These are phyloP conservation scores for Cladochytrium replicatum DNA, from an alignment of 192 early-diverging fungal genomes.

Conservation along the genomic window DNA sequence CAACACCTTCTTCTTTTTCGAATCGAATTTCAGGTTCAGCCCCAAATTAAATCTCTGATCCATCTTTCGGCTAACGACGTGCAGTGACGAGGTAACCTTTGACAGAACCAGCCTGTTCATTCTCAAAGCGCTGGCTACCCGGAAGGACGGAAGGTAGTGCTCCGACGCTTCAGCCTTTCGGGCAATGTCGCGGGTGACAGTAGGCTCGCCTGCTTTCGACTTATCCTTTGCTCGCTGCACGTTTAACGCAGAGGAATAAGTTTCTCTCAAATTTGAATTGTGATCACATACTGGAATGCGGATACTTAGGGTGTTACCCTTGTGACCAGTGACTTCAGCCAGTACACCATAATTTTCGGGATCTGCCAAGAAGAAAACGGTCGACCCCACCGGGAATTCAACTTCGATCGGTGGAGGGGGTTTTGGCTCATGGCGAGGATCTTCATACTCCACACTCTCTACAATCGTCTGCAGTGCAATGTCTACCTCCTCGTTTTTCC, in stretches of 20 bases:
- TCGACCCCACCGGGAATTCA: slow-evolving; percentile 59
- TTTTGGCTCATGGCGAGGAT: too few relatives aligned
- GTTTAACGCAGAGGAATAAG: background rate
- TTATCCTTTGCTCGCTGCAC: background rate
- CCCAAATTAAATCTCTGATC: slow-evolving; percentile 64
- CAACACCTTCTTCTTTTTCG: slow-evolving; percentile 71
- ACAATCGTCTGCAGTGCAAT: slow-evolving; percentile 57
- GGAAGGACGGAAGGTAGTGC: slow-evolving; percentile 50
- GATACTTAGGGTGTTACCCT: slow-evolving; percentile 8
- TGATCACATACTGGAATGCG: background rate
- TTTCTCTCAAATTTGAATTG: too few relatives aligned
- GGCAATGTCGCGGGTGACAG: slow-evolving; percentile 29
- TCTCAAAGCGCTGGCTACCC: slow-evolving; percentile 55
- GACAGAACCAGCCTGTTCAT: slow-evolving; percentile 62
- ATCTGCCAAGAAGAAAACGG: slow-evolving; percentile 74
- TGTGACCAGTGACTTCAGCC: slow-evolving; percentile 56
- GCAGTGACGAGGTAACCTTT: slow-evolving; percentile 74
- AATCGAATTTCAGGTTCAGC: slow-evolving; percentile 85
- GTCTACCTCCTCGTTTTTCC: slow-evolving; percentile 21
- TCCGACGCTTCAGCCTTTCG: slow-evolving; percentile 11
- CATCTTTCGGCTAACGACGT: slow-evolving; percentile 44
- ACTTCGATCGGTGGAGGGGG: slow-evolving; percentile 53
- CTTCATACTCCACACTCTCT: slow-evolving; percentile 37
- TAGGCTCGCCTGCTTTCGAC: too few relatives aligned
- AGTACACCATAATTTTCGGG: slow-evolving; percentile 64